Evolutionary conservation across 495 filamentous ascomycete genomes (phyloP), one percentile per base, ranked within the genome.

Genomic region (Haplographium delicatum): DNA sequence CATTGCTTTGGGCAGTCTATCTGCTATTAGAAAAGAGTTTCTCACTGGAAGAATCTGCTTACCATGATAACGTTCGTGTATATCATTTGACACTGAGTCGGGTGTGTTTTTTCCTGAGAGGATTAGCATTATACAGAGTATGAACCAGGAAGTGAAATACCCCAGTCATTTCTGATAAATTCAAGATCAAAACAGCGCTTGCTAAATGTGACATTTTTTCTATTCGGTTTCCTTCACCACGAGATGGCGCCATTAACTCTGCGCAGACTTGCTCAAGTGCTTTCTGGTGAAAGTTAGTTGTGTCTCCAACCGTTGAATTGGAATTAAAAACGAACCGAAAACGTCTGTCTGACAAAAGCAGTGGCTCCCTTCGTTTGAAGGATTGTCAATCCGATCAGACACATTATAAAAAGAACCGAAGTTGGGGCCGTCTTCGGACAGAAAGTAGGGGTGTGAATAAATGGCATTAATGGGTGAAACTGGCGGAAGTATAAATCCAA

Each of bases 61-160:
- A 78, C 74, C 54, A 70, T 68, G 40, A 78, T 74, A 13, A 76
- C 64, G 43, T 73, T 74, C 13, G 71, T 66, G 48, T 76, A 78
- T 2, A 78, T 62, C 61, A 72, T 73, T 42, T 76, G 72, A 16
- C 65, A 69, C 51, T 72, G 68, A 33, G 71, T 66, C 1, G 75
- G 57, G 51, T 76, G 68, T 10, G 45, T 57, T 43, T 72, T 74
- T 39, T 73, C 63, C 72, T 75, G 40, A 1, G n/a, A 19, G 1
- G 23, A 47, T 68, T 38, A 72, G 53, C 49, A 46, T 31, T 1
- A 2, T 10, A 1, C 28, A 2, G n/a, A 0, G 19, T 30, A 1
- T 33, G 5, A 28, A 0, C 6, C 10, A 31, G 3, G 5, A 6
- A 10, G 3, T 11, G 19, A 46, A 69, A 33, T 70, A 78, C 74